Conservation (phyloP, 805 yeast species). For the Candida endomychidarum region DNA sequence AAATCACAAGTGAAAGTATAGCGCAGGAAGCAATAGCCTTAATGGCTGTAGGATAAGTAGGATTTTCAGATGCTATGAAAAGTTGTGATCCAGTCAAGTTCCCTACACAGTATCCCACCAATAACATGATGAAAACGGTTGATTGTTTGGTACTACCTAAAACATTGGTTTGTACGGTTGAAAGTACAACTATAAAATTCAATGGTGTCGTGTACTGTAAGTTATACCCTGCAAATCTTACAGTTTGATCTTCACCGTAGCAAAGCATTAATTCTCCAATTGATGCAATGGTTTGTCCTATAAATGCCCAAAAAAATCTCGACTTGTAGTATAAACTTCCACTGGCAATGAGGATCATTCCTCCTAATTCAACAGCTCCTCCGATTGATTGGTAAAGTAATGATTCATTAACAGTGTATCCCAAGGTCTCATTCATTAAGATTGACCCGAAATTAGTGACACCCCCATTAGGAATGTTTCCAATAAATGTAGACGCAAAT, state of each 20-base stretch:
- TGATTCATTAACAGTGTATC: constrained; percentile 29
- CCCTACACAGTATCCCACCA: constrained; percentile 54
- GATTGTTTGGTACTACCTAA: constrained; percentile 60
- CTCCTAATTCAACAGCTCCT: constrained; percentile 49
- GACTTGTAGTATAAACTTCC: constrained; percentile 25
- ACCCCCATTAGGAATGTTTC: constrained; percentile 40
- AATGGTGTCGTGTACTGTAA: constrained; percentile 23
- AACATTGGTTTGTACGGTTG: constrained; percentile 46
- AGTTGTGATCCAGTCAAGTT: constrained; percentile 58
- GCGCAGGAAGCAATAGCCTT: constrained; percentile 39
- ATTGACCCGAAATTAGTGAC: constrained; percentile 36
- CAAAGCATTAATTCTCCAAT: constrained; percentile 40
- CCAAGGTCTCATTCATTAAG: constrained; percentile 25
- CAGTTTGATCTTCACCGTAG: constrained; percentile 31
- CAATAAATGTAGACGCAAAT: constrained; percentile 25
- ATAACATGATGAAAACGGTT: constrained; percentile 43
- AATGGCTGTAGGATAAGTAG: constrained; percentile 42
- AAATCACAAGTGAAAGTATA: constrained; percentile 24
- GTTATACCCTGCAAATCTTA: constrained; percentile 15
- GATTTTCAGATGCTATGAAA: constrained; percentile 44
- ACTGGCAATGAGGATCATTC: constrained; percentile 31
- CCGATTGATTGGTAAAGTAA: constrained; percentile 46
- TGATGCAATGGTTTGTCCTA: constrained; percentile 24
- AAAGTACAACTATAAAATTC: constrained; percentile 29
- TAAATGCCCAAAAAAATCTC: constrained; percentile 26